These are phyloP conservation scores for Balakata baccata DNA, from an alignment of 345 rosid genomes.

Conservation along the genomic window DNA sequence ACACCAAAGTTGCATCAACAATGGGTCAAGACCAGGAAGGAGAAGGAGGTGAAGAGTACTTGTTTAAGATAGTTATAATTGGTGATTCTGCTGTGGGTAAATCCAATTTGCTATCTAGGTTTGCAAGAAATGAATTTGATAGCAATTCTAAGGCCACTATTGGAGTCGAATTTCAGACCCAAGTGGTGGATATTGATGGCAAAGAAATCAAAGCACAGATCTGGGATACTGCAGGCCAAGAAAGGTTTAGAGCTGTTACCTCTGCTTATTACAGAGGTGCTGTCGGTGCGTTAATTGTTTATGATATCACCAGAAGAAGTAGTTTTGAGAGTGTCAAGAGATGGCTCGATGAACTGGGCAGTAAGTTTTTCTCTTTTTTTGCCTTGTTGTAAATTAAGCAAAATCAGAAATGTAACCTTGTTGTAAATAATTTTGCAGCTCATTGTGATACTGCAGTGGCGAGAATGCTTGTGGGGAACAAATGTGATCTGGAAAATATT, in stretches of 20 bases:
- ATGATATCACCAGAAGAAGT: conserved; percentile 67
- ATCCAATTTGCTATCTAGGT: conserved; percentile 74
- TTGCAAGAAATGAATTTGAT: conserved; percentile 82
- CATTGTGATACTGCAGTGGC: conserved; percentile 76
- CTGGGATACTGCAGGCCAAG: conserved; percentile 99
- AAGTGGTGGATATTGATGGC: conserved; percentile 75
- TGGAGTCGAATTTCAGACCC: conserved; percentile 92
- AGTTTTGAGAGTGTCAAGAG: conserved; percentile 81
- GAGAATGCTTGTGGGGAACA: conserved; percentile 92
- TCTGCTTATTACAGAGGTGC: conserved; percentile 97
- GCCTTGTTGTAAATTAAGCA: no score
- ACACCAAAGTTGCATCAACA: neutral
- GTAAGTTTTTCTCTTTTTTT: conserved; percentile 39
- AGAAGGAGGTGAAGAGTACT: conserved; percentile 74
- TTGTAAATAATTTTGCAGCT: conserved; percentile 37
- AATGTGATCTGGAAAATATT: conserved; percentile 74
- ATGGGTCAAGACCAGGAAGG: conserved; percentile 57
- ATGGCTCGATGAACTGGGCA: conserved; percentile 81
- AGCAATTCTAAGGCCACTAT: conserved; percentile 87
- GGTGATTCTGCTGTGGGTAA: conserved; percentile 97
- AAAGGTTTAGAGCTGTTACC: conserved; percentile 89
- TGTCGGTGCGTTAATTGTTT: conserved; percentile 84
- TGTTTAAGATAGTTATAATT: conserved; percentile 85
- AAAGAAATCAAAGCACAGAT: conserved; percentile 92
- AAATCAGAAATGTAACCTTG: neutral